phyloP scores from a whole-genome alignment of 1,284 basidiomycete species.

The Apiotrichum gracile region DNA sequence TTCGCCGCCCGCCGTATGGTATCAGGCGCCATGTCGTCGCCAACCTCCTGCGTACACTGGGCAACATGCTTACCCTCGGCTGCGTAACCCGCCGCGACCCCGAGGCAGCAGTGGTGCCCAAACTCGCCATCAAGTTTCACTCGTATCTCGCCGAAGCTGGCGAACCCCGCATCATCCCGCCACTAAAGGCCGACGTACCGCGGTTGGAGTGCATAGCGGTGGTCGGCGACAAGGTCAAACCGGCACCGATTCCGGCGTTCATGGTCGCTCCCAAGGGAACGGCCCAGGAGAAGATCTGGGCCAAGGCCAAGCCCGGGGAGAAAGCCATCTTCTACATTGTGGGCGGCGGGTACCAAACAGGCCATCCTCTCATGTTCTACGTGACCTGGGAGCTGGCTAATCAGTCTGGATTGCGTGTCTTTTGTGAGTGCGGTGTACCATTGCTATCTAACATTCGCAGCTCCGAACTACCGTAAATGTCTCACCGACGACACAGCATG shows the following conservation, averaged over 20 bases:
- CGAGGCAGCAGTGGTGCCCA: conserved; percentile 1
- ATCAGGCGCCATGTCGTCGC: conserved; percentile 4
- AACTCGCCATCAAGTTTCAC: background rate
- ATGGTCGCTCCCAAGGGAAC: conserved; percentile 12
- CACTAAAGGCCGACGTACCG: background rate
- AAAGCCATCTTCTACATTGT: conserved; percentile 11
- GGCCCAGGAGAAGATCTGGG: conserved; percentile 2
- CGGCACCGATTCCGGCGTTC: conserved; percentile 1
- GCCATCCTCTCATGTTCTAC: conserved; percentile 10
- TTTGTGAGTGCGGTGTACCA: too few species aligned
- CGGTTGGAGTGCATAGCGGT: background rate
- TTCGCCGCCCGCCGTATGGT: conserved; percentile 2
- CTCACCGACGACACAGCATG: conserved; percentile 7
- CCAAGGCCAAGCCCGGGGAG: conserved; percentile 6
- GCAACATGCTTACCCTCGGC: background rate
- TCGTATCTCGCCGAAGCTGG: conserved; percentile 2
- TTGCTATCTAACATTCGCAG: background rate
- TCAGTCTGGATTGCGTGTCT: background rate
- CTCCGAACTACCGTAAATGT: conserved; percentile 15
- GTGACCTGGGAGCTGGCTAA: conserved; percentile 3
- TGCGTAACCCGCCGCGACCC: conserved; percentile 3
- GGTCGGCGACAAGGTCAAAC: conserved; percentile 1
- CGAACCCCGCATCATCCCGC: conserved; percentile 4
- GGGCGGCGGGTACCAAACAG: conserved; percentile 12
- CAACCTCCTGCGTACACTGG: background rate